Percentiles rank a stretch among this genome's conserved stretches.
Evolutionary conservation across 805 yeast genomes (phyloP).

Genomic region (Suhomyces canberraensis): DNA sequence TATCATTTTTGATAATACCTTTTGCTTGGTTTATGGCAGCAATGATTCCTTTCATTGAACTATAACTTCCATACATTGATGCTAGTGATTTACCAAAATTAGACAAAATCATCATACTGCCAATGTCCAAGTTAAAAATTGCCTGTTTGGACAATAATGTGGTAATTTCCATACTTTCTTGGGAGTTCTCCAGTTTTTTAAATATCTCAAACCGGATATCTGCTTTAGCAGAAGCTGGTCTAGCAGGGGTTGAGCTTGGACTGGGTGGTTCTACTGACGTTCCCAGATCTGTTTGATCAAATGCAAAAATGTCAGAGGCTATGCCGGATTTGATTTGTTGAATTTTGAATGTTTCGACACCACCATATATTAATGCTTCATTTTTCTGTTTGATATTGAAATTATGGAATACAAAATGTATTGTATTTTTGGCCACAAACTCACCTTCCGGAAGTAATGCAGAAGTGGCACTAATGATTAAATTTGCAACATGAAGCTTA

Average conservation of each 20-base stretch:
- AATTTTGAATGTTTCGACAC: constrained; percentile 35
- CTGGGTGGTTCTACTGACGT: neutral
- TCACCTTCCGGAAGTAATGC: constrained; percentile 40
- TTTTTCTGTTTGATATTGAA: constrained; percentile 44
- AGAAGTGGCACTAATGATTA: constrained; percentile 46
- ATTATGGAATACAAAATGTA: constrained; percentile 21
- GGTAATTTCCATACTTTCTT: constrained; percentile 29
- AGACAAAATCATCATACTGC: constrained; percentile 21
- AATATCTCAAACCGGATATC: constrained; percentile 55
- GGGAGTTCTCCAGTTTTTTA: constrained; percentile 11
- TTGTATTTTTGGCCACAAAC: constrained; percentile 34
- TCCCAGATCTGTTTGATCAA: constrained; percentile 3
- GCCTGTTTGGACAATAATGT: constrained; percentile 45
- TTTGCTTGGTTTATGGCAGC: neutral
- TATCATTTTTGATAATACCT: neutral
- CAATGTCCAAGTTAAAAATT: constrained; percentile 16
- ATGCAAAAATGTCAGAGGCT: constrained; percentile 3
- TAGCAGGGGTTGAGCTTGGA: neutral
- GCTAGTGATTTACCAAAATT: constrained; percentile 24
- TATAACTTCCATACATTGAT: constrained; percentile 20
- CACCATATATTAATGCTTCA: constrained; percentile 45
- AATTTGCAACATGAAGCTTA: constrained; percentile 32
- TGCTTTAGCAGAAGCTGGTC: constrained; percentile 25
- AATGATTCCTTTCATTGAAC: constrained; percentile 8
- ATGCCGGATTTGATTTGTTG: constrained; percentile 10